Conservation (phyloP, 352 stramenopile species). For the Ophiocytium majus region DNA sequence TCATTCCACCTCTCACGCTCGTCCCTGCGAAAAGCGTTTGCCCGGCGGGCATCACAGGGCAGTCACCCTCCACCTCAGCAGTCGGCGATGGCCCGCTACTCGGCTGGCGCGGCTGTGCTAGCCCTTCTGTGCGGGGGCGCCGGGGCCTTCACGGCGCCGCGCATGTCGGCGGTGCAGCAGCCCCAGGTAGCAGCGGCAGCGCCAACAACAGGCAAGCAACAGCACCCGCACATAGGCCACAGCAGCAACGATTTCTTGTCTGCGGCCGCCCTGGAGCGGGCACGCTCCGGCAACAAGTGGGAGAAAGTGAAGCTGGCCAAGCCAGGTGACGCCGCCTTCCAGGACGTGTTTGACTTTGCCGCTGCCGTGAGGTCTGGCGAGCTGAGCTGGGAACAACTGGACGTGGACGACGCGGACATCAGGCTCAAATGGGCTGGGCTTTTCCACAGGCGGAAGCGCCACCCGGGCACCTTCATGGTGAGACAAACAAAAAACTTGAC, state of each 20-base stretch:
- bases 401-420: conserved; percentile 51
- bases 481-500: too few species aligned
- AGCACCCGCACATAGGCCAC: not conserved
- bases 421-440: conserved; percentile 58
- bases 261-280: conserved; percentile 33
- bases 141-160: not conserved
- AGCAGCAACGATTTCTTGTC: conserved; percentile 36
- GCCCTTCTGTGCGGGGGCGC: not conserved
- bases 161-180: not conserved
- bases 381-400: conserved; percentile 49
- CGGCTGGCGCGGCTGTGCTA: not conserved
- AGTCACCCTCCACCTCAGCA: not conserved
- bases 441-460: conserved; percentile 68
- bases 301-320: conserved; percentile 53
- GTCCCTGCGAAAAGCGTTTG: not conserved
- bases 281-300: conserved; percentile 42
- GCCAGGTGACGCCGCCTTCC: conserved; percentile 32
- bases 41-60: not conserved
- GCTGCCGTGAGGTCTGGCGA: conserved; percentile 44
- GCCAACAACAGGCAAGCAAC: not conserved
- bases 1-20: not conserved
- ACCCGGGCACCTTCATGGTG: conserved; percentile 77
- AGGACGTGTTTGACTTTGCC: conserved; percentile 44
- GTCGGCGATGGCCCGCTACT: too few species aligned
- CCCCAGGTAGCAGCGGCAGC: not conserved